Conservation (phyloP, 441 rosid genomes). For the Brassica balearica region DNA sequence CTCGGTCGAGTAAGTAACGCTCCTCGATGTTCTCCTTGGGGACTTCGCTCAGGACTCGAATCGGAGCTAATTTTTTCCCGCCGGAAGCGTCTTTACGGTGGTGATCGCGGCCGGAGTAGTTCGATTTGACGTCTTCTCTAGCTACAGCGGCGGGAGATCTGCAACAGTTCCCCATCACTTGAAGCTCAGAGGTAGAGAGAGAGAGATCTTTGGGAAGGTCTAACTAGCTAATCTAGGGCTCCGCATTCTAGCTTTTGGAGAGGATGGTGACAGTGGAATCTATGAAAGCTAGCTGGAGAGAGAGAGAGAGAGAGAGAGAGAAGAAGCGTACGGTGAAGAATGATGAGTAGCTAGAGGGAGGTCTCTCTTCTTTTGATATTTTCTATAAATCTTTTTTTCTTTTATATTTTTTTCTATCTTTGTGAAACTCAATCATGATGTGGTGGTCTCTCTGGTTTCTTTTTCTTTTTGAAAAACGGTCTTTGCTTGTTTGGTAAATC, state of each 20-base stretch:
- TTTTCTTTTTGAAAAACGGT: constrained; percentile 37
- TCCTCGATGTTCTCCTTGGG: constrained; percentile 90
- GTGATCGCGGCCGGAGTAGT: constrained; percentile 73
- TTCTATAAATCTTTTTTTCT: neutral
- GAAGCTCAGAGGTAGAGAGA: neutral
- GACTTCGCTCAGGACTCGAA: constrained; percentile 72
- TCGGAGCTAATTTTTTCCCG: constrained; percentile 64
- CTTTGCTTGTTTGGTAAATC: constrained; percentile 33
- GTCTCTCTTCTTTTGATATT: neutral
- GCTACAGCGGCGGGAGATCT: constrained; percentile 99
- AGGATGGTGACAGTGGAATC: constrained; percentile 42
- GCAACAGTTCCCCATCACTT: constrained; percentile 87
- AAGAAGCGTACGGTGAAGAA: constrained; percentile 44
- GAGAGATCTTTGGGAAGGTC: neutral
- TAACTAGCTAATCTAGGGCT: constrained; percentile 50
- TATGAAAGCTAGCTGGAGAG: constrained; percentile 4
- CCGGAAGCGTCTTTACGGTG: constrained; percentile 56
- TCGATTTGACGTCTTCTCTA: constrained; percentile 94
- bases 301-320: constrained; percentile 37
- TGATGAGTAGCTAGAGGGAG: constrained; percentile 36
- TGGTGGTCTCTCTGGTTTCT: constrained; percentile 43
- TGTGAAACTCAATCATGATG: constrained; percentile 36
- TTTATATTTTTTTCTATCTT: neutral
- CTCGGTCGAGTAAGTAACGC: constrained; percentile 84
- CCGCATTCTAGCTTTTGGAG: constrained; percentile 53